A percentile compares a stretch with the other conserved stretches of the same genome.
phyloP scores from a whole-genome alignment of 1,284 basidiomycete genomes.

The Anthracocystis panici-leucophaei region DNA sequence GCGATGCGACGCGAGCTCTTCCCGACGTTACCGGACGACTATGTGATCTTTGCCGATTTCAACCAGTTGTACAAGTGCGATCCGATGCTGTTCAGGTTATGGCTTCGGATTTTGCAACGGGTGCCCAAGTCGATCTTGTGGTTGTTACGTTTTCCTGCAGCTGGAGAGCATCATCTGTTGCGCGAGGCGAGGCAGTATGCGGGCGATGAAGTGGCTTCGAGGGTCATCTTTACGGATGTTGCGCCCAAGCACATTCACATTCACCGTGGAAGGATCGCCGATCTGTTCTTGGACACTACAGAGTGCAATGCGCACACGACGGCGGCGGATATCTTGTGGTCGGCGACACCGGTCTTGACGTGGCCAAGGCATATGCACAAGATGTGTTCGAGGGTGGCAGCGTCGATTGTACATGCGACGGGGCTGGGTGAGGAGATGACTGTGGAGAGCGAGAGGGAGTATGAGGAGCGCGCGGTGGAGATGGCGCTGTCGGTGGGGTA shows the following conservation, averaged over 20 bases:
- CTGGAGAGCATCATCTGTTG: constrained; percentile 74
- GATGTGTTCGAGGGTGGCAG: constrained; percentile 76
- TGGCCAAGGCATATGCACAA: constrained; percentile 75
- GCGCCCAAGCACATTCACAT: constrained; percentile 75
- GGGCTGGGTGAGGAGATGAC: constrained; percentile 75
- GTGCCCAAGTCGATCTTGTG: constrained; percentile 76
- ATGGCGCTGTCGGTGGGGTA: constrained; percentile 72
- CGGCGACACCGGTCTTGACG: constrained; percentile 76
- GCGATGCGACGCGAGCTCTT: constrained; percentile 72
- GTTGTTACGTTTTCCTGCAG: constrained; percentile 76
- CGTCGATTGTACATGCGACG: constrained; percentile 75
- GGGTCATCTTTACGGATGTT: constrained; percentile 76
- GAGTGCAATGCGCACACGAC: constrained; percentile 79
- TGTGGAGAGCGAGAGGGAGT: constrained; percentile 73
- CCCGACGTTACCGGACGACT: constrained; percentile 71
- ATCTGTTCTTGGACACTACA: constrained; percentile 76
- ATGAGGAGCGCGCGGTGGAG: constrained; percentile 74
- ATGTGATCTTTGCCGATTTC: constrained; percentile 76
- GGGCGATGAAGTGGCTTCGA: constrained; percentile 74
- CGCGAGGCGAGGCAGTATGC: constrained; percentile 74
- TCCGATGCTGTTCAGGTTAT: constrained; percentile 74
- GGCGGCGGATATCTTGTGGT: constrained; percentile 76
- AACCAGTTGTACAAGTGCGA: constrained; percentile 74
- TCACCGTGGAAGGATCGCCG: constrained; percentile 74
- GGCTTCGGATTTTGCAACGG: constrained; percentile 74